These are phyloP conservation scores for Didymella pinodella DNA, from an alignment of 2,329 filamentous ascomycete genomes.

Conservation along the genomic window DNA sequence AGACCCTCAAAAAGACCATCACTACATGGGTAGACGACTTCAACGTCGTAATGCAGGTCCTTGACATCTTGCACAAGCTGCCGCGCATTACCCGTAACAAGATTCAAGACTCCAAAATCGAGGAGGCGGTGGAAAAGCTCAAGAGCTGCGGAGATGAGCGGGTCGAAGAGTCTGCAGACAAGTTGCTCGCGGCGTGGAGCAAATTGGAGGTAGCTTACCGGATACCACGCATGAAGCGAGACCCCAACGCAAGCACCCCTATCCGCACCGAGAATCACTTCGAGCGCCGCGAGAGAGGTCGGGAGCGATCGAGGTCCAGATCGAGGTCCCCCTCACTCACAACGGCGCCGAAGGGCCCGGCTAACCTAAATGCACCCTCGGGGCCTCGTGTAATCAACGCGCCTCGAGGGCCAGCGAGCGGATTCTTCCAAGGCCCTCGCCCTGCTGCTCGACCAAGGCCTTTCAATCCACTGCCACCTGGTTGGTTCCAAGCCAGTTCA, in stretches of 20 bases:
- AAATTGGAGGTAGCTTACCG: conserved; percentile 90
- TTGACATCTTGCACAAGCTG: conserved; percentile 87
- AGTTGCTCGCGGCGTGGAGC: conserved; percentile 83
- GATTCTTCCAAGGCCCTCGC: conserved; percentile 60
- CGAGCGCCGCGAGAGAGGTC: conserved; percentile 62
- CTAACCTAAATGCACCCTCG: conserved; percentile 47
- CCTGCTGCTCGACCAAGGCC: conserved; percentile 61
- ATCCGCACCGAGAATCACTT: conserved; percentile 62
- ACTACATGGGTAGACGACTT: conserved; percentile 86
- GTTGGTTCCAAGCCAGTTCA: conserved; percentile 80
- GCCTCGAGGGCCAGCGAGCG: conserved; percentile 60
- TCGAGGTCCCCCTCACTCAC: conserved; percentile 56
- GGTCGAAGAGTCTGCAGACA: conserved; percentile 74
- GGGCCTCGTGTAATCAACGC: conserved; percentile 63
- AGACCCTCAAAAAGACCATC: conserved; percentile 88
- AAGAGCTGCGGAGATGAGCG: conserved; percentile 73
- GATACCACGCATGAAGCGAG: conserved; percentile 88
- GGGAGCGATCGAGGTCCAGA: conserved; percentile 58
- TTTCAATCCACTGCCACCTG: conserved; percentile 71
- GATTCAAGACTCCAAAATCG: conserved; percentile 95
- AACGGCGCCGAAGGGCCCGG: conserved; percentile 51
- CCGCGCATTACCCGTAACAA: conserved; percentile 95
- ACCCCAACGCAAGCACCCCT: conserved; percentile 65
- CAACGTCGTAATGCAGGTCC: conserved; percentile 86
- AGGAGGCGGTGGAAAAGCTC: conserved; percentile 77